Base-by-base conservation (phyloP, 2,329 filamentous ascomycete species). In the Helicocarpus griseus region DNA sequence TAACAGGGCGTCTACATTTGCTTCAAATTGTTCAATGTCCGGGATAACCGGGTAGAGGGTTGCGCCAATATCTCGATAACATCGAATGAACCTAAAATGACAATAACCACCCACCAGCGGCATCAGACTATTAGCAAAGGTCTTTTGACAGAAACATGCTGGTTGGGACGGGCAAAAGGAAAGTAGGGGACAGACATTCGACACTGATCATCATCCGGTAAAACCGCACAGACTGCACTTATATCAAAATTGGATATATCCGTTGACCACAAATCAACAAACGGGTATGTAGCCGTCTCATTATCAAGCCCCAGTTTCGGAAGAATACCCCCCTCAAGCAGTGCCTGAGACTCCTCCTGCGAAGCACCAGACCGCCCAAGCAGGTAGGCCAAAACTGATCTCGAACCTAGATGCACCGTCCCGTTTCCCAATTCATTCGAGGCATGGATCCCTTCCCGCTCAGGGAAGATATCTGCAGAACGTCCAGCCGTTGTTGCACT, bases 231-330 rank as follows among this genome's bases (percentile, higher is more conserved):
- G 2, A 83, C 71, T 49, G 81, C 78, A 52, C 71, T 75, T 4
- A 80, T 73, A 58, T 80, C 76, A 54, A 77, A 73, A 5, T 78
- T 70, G 1, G 77, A 80, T 47, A 77, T 79, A 52, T 82, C 78
- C 1, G 78, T 78, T 5, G 80, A 81, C 79, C 80, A 83, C 2
- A 83, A 66, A 59, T 83, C 80, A 26, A 83, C 78, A 58, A 83
- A 83, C 5, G 80, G 80, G 60, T 83, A 83, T 7, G 80, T 83
- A 3, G 79, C 79, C 35, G 76, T 79, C 59, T 83, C 80, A 57
- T 83, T 83, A 60, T 83, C 80, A 31, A 83, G 69, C 2, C 80
- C 80, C 52, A 83, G 73, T 50, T 83, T 77, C 0, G 80, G 80
- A 21, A 83, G 65, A 56, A 83, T 80, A 44, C 77, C 80, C 57